phyloP scores from a whole-genome alignment of 2,329 filamentous ascomycete species.

The Hansfordia pulvinata region DNA sequence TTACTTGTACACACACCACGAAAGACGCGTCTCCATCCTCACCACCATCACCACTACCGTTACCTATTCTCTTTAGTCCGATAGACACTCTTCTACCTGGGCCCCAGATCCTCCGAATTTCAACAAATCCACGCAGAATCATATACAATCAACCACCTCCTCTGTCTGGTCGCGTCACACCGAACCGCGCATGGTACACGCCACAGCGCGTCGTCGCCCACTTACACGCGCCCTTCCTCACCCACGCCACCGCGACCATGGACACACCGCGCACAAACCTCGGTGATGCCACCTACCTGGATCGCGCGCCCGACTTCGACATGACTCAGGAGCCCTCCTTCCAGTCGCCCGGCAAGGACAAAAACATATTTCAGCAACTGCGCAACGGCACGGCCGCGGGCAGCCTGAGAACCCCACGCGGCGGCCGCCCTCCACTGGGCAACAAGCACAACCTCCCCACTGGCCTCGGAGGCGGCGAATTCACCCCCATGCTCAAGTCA shows the following conservation, averaged over 20 bases:
- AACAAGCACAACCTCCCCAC: conserved; percentile 59
- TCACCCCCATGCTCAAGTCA: conserved; percentile 84
- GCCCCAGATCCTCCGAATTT: no score
- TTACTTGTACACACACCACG: conserved; percentile 1
- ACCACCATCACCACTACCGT: conserved; percentile 5
- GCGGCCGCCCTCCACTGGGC: conserved; percentile 51
- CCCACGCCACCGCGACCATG: conserved; percentile 21
- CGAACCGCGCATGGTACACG: background rate
- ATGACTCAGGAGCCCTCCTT: conserved; percentile 84
- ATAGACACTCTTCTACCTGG: no score
- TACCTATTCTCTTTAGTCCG: no score
- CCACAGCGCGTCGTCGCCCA: no score
- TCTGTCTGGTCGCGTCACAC: background rate
- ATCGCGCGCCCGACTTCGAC: conserved; percentile 56
- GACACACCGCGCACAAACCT: conserved; percentile 78
- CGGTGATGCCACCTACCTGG: conserved; percentile 73
- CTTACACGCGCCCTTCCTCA: background rate
- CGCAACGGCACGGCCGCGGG: conserved; percentile 49
- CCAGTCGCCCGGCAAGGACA: conserved; percentile 62
- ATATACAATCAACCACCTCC: no score
- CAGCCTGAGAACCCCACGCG: conserved; percentile 63
- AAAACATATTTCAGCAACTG: conserved; percentile 64
- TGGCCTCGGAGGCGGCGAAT: conserved; percentile 59
- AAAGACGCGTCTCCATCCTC: conserved; percentile 1
- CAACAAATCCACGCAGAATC: no score